Conservation (phyloP, 371 early-diverging fungal genomes). For the Umbelopsis sp. region DNA sequence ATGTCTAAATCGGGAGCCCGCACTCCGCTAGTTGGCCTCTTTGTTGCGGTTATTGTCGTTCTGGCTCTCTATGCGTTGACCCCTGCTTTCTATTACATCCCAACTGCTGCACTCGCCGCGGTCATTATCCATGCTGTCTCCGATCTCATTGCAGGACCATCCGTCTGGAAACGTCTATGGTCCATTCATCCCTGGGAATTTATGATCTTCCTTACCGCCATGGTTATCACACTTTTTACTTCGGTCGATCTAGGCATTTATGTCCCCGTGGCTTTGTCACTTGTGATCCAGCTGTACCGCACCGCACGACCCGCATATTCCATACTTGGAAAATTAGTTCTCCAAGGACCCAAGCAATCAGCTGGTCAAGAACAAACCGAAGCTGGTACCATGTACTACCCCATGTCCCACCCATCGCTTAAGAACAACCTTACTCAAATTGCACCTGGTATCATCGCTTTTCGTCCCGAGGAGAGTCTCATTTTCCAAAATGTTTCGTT, state of each 20-base stretch:
- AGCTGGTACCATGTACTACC: background rate
- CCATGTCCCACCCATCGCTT: background rate
- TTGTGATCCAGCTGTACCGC: conserved; percentile 27
- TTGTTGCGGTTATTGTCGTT: conserved; percentile 77
- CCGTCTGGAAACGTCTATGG: conserved; percentile 49
- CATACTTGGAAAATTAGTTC: conserved; percentile 25
- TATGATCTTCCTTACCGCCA: conserved; percentile 40
- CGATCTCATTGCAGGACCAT: conserved; percentile 60
- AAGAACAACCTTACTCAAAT: conserved; percentile 18
- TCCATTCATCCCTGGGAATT: conserved; percentile 39
- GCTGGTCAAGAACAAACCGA: conserved; percentile 5
- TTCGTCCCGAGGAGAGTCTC: conserved; percentile 68
- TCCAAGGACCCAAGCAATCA: conserved; percentile 19
- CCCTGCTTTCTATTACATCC: conserved; percentile 84
- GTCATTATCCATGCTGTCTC: conserved; percentile 75
- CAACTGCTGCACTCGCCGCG: conserved; percentile 75
- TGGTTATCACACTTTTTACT: conserved; percentile 16
- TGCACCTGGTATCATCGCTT: conserved; percentile 63
- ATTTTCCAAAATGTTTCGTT: conserved; percentile 74
- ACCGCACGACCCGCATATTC: conserved; percentile 34
- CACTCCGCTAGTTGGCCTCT: conserved; percentile 75
- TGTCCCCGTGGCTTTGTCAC: conserved; percentile 28
- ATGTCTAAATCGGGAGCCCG: conserved; percentile 71
- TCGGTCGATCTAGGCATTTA: conserved; percentile 34
- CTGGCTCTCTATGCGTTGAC: conserved; percentile 77